Base-by-base conservation (phyloP, 2,329 filamentous ascomycete species). In the Aspergillus eucalypticola region DNA sequence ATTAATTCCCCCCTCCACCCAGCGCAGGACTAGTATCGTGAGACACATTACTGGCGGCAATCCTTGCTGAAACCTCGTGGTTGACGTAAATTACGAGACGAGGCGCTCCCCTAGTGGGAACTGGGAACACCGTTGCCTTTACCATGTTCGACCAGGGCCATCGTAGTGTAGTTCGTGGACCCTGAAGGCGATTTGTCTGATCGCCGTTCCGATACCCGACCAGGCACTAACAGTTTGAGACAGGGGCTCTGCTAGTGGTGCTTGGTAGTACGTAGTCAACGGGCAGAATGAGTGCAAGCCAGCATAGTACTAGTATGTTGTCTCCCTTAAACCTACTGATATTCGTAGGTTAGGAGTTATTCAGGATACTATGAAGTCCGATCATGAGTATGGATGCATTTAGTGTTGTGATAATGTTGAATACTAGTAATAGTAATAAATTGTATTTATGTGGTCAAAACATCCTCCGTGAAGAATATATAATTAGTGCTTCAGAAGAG, bases 121-220 rank as follows among this genome's bases (percentile, higher is more conserved):
- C 38, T 35, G 32, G 32, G 32, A 54, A 38, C 52, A 44, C 19
- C 38, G 52, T 55, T 39, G 27, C 25, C 39, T 27, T 46, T 46
- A 39, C 50, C 50, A 11, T 53, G 50, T 53, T 53, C 50, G 50
- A 53, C 50, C 39, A 53, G 35, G 50, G 21, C 41, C 39, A 29
- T 19, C 25, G n/a, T 17, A 29, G 42, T 32, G 39, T 35, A 35
- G 32, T 32, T 44, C 53, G 53, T 55, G 53, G 39, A 55, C 53
- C 39, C 53, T 55, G 53, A 55, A 44, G 52, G 27, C 15, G 38
- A 25, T 46, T 42, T 44, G 53, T 55, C 42, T 44, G 53, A 46
- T 55, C 53, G 53, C 41, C 53, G 15, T 44, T 42, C 53, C 53
- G 52, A 54, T 44, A 42, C 52, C 39, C 52, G 52, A 54, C 52